Evolutionary conservation across 179 eudicot species (phyloP), one percentile per base, ranked within the genome.

Genomic region (Vitellaria paradoxa): DNA sequence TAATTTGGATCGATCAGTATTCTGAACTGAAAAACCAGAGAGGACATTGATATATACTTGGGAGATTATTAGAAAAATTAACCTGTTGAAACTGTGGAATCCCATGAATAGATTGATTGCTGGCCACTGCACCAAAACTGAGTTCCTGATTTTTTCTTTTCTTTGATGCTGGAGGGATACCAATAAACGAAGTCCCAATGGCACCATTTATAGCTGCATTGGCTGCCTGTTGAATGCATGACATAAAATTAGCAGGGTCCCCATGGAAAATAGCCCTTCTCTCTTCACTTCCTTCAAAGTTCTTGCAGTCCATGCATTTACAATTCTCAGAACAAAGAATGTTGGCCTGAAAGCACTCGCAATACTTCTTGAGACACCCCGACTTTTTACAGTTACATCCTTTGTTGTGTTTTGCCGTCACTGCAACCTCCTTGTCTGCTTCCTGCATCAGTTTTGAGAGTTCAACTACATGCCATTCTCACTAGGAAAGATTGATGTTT

Each of bases 301-400:
- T 91, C 81, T 89, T 91, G 87, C 96, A 89, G 74, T 87, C 96
- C 37, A 85, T 57, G 84, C 93, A 89, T 84, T 88, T 89, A 72
- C 96, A 89, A 76, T 85, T 91, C 24, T 83, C 93, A 50, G 93
- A 89, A 79, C 96, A 91, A 49, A 88, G 83, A 77, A 89, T 83
- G 80, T 88, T 89, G 77, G 90, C 93, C 79, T 89, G 91, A 83
- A 88, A 89, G 84, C 96, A 91, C 81, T 91, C 95, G 37, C 93
- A 91, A 77, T 91, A 91, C 86, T 84, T 91, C 86, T 91, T 89
- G 53, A 91, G 96, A 76, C 96, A 91, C 79, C 90, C 89, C 40
- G 87, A 84, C 77, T 82, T 91, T 76, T 91, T 89, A 76, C 96
- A 89, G 82, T 91, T 78, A 84, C 96, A 91, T 65, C 93, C 96